Conservation (phyloP, 768 basidiomycete species). For the Suillus ampliporus region DNA sequence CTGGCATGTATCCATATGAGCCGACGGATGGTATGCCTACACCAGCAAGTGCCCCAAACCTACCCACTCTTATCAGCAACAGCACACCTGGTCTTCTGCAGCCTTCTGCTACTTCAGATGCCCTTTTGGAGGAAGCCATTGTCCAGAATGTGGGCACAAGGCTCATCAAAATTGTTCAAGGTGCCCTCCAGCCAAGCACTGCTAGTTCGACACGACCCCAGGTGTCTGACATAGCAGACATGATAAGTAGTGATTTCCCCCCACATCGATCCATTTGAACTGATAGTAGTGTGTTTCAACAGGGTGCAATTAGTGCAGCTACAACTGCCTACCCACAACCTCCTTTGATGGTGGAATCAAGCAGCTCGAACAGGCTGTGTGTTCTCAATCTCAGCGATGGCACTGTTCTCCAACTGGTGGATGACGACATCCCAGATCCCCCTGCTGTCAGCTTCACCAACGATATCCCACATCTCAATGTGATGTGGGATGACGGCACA, state of each 20-base stretch:
- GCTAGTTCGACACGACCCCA: no score
- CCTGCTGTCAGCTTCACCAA: conserved; percentile 22
- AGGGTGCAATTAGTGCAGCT: no score
- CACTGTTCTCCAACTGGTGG: background rate
- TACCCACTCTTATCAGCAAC: background rate
- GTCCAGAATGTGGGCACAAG: background rate
- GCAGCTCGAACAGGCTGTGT: no score
- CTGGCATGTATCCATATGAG: background rate
- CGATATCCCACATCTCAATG: conserved; percentile 24
- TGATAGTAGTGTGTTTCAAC: no score
- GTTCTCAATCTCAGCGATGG: background rate
- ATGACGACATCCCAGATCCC: background rate
- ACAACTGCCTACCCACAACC: no score
- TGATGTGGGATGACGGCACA: conserved; percentile 36
- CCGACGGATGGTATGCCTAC: background rate
- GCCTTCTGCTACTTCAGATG: no score
- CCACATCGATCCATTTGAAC: no score
- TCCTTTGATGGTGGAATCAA: no score
- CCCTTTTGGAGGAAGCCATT: background rate
- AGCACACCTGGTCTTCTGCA: no score
- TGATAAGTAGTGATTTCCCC: no score
- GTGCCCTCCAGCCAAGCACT: background rate
- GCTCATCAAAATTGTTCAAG: background rate
- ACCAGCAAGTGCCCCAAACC: background rate
- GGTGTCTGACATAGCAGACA: no score